A percentile compares a stretch with the other conserved stretches of the same genome.
These are phyloP conservation scores for Pseudocohnilembus persalinus DNA, from an alignment of 169 alveolate genomes.

Conservation along the genomic window DNA sequence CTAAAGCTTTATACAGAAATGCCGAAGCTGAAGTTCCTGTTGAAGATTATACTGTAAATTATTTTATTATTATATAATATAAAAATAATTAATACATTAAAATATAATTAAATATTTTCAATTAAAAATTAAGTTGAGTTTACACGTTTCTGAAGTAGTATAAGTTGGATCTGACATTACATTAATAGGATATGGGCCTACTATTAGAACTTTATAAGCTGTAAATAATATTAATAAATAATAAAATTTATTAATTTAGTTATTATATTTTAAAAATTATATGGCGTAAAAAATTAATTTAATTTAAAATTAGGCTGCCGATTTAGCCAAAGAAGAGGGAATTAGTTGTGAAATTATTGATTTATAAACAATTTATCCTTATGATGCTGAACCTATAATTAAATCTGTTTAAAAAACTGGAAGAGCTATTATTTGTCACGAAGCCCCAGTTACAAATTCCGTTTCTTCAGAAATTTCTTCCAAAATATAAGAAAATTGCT, in stretches of 20 bases:
- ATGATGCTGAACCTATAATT: slow-evolving; percentile 94
- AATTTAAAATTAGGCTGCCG: slow-evolving; percentile 88
- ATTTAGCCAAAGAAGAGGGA: slow-evolving; percentile 84
- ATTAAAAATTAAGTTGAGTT: slow-evolving; percentile 29
- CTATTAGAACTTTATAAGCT: slow-evolving; percentile 42
- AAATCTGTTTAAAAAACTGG: slow-evolving; percentile 94
- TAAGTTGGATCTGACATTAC: slow-evolving; percentile 91
- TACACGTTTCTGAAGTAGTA: slow-evolving; percentile 93
- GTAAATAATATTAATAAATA: background rate
- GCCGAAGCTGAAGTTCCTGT: slow-evolving; percentile 91
- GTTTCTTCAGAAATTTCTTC: slow-evolving; percentile 95
- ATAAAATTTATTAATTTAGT: background rate
- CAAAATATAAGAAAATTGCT: slow-evolving; percentile 90
- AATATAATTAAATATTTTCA: background rate
- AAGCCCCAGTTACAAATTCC: slow-evolving; percentile 93
- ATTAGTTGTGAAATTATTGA: slow-evolving; percentile 93
- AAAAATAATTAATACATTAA: no score
- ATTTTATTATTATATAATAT: background rate
- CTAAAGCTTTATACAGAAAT: slow-evolving; percentile 96
- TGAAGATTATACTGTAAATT: slow-evolving; percentile 39
- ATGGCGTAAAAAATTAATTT: slow-evolving; percentile 87
- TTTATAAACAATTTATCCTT: slow-evolving; percentile 95
- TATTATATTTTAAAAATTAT: background rate
- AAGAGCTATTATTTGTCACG: slow-evolving; percentile 92
- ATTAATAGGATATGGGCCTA: slow-evolving; percentile 59